phyloP scores from a whole-genome alignment of 495 filamentous ascomycete genomes.

The Viridothelium virens region DNA sequence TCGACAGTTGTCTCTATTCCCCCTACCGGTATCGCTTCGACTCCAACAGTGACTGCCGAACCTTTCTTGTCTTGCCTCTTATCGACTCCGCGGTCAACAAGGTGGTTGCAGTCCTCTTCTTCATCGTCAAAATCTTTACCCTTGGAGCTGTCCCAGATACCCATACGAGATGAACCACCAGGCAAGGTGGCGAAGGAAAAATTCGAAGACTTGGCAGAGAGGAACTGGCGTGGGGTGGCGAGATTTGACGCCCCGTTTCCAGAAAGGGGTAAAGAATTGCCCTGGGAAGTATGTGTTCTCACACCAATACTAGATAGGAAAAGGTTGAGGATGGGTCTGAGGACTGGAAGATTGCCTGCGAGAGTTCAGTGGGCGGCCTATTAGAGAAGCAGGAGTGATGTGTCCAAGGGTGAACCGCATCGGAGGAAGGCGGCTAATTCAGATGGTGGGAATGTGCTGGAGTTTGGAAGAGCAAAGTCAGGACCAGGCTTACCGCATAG shows the following conservation, averaged over 20 bases:
- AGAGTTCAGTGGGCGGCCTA: neutral
- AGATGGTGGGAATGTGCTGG: neutral
- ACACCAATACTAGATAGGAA: neutral
- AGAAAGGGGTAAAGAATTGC: neutral
- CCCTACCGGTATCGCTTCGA: neutral
- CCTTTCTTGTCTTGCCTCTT: neutral
- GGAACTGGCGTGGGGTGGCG: neutral
- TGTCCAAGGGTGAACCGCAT: neutral
- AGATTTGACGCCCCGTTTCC: neutral
- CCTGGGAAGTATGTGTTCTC: neutral
- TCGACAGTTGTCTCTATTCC: neutral
- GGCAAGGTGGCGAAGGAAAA: neutral
- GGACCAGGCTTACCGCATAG: neutral
- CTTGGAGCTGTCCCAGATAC: neutral
- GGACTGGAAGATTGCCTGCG: neutral
- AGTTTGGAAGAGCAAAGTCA: neutral
- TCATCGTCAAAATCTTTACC: neutral
- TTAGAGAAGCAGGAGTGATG: neutral
- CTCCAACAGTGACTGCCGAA: neutral
- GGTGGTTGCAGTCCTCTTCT: neutral
- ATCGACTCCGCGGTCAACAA: neutral
- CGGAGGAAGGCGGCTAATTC: neutral
- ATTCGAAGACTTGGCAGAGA: neutral
- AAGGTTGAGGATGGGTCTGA: constrained; percentile 7
- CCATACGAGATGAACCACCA: neutral